Percentiles rank a stretch among this genome's conserved stretches.
phyloP scores from a whole-genome alignment of 2,329 filamentous ascomycete species.

The Hypoxylon sp. region DNA sequence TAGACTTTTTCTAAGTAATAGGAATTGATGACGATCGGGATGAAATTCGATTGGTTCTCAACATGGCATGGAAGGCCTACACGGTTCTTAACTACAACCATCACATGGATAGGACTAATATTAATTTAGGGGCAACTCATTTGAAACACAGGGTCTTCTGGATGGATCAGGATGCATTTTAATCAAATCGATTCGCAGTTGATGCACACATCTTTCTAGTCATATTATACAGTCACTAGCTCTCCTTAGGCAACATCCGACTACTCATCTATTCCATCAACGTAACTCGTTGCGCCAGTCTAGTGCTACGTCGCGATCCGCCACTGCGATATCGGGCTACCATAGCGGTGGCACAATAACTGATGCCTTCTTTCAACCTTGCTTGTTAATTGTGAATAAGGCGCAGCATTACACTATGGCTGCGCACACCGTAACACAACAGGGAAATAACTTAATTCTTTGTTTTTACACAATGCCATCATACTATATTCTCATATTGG shows the following conservation, averaged over 20 bases:
- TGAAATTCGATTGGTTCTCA: conserved; percentile 16
- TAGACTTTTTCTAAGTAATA: conserved; percentile 43
- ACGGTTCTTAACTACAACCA: conserved; percentile 14
- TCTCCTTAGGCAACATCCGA: conserved; percentile 20
- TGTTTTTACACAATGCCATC: conserved; percentile 11
- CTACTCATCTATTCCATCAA: conserved; percentile 22
- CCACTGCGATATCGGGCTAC: conserved; percentile 17
- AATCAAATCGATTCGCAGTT: conserved; percentile 8
- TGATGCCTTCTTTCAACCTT: conserved; percentile 2
- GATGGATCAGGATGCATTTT: conserved; percentile 14
- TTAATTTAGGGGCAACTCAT: conserved; percentile 24
- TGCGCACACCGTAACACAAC: conserved; percentile 6
- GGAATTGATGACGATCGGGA: conserved; percentile 2
- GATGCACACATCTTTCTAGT: conserved; percentile 12
- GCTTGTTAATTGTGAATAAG: conserved; percentile 7
- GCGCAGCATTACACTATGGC: conserved; percentile 10
- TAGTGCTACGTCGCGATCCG: conserved; percentile 2
- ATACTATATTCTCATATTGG: conserved; percentile 9
- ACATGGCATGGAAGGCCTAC: conserved; percentile 10
- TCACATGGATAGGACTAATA: conserved; percentile 16
- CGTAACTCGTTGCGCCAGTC: conserved; percentile 8
- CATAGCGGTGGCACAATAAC: conserved; percentile 10
- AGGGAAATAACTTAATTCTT: conserved; percentile 12
- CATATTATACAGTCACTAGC: conserved; percentile 23
- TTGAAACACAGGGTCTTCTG: conserved; percentile 9